Conservation (phyloP, 2,329 filamentous ascomycete genomes). For the Fusarium falciforme region DNA sequence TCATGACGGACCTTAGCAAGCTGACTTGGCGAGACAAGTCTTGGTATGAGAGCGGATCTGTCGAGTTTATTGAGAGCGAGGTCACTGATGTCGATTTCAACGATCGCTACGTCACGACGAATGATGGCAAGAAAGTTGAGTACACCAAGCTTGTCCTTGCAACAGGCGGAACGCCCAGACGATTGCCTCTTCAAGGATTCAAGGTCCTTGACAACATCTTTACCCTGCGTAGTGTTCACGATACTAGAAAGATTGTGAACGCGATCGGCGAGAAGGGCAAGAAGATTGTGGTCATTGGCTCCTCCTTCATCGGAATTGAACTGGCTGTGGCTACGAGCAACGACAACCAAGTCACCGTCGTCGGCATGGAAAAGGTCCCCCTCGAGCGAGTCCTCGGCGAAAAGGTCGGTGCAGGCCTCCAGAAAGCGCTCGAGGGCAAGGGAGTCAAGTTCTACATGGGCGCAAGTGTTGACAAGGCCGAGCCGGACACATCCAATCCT, state of each 20-base stretch:
- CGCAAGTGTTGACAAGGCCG: constrained; percentile 85
- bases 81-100: constrained; percentile 83
- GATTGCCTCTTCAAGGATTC: constrained; percentile 84
- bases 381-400: constrained; percentile 88
- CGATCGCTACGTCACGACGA: constrained; percentile 78
- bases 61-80: constrained; percentile 69
- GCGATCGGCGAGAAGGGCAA: constrained; percentile 87
- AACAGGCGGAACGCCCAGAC: constrained; percentile 82
- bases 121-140: constrained; percentile 73
- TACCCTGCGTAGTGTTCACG: constrained; percentile 79
- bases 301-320: constrained; percentile 98
- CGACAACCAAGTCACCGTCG: constrained; percentile 84
- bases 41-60: constrained; percentile 76
- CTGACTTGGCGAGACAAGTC: constrained; percentile 79
- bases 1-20: constrained; percentile 84
- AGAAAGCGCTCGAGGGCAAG: constrained; percentile 81
- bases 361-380: constrained; percentile 89
- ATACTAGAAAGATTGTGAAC: constrained; percentile 80
- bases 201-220: constrained; percentile 91
- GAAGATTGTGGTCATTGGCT: constrained; percentile 92
- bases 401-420: constrained; percentile 83
- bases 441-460: constrained; percentile 90
- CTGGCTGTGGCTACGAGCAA: constrained; percentile 85
- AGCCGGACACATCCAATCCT: constrained; percentile 73
- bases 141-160: constrained; percentile 94